Evolutionary conservation across 352 stramenopile species (phyloP).

Genomic region (Phytophthora macrochlamydospora): DNA sequence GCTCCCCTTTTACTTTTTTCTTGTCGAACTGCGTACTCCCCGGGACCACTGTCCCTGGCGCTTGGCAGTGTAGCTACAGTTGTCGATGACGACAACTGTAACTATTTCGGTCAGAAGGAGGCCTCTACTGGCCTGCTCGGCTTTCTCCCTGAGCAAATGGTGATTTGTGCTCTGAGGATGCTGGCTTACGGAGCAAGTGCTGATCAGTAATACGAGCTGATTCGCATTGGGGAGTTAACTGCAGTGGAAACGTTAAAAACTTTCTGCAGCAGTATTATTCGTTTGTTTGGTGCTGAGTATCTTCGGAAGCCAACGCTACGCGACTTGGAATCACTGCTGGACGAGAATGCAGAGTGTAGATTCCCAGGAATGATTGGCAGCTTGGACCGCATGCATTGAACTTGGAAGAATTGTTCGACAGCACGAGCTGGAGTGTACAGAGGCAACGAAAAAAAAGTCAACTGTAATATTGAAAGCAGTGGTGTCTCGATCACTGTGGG

Average conservation of each 20-base stretch:
- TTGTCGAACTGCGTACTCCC: no score
- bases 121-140: not conserved
- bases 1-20: no score
- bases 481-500: not conserved
- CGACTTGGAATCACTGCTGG: not conserved
- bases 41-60: no score
- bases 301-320: slow-evolving; percentile 1
- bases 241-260: not conserved
- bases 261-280: not conserved
- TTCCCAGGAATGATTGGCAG: slow-evolving; percentile 2
- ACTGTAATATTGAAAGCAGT: not conserved
- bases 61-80: not conserved
- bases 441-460: slow-evolving; percentile 1
- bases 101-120: not conserved
- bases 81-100: not conserved
- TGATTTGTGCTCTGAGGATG: not conserved
- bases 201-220: slow-evolving; percentile 1
- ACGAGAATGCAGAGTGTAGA: slow-evolving; percentile 1
- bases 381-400: slow-evolving; percentile 2
- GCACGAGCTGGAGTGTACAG: not conserved
- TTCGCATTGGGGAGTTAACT: not conserved
- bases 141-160: not conserved
- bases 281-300: slow-evolving; percentile 1
- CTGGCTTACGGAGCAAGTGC: slow-evolving; percentile 2
- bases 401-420: slow-evolving; percentile 5